Evolutionary conservation across 495 filamentous ascomycete genomes (phyloP).

Genomic region (Aspergillus sparsus): DNA sequence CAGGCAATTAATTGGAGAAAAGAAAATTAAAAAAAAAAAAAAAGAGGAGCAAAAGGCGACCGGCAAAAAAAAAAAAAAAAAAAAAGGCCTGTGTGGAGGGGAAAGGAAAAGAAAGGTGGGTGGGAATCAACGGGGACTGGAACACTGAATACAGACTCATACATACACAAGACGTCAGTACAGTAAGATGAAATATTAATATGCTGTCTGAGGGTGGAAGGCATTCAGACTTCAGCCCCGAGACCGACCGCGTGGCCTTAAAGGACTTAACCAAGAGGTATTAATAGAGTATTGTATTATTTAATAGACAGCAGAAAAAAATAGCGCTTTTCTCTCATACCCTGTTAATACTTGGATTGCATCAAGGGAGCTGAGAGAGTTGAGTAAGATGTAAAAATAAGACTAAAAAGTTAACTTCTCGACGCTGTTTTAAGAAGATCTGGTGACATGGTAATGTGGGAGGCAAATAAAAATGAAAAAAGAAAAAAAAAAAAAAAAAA

Average conservation of each 20-base stretch:
- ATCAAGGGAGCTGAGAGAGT: background rate
- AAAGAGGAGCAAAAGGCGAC: slow-evolving; percentile 18
- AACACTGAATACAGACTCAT: slow-evolving; percentile 1
- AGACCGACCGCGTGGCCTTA: slow-evolving; percentile 13
- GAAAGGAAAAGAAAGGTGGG: slow-evolving; percentile 8
- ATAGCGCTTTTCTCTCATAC: background rate
- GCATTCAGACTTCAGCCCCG: background rate
- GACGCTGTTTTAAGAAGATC: background rate
- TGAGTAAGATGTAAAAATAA: background rate
- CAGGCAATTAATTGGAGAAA: slow-evolving; percentile 18
- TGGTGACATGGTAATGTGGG: slow-evolving; percentile 9
- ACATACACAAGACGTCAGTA: slow-evolving; percentile 2
- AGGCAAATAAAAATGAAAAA: background rate
- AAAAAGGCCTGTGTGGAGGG: slow-evolving; percentile 13
- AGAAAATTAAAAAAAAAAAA: slow-evolving; percentile 19
- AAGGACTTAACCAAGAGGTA: slow-evolving; percentile 6
- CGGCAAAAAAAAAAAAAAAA: slow-evolving; percentile 15
- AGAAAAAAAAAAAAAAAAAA: background rate
- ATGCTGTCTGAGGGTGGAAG: background rate
- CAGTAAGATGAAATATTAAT: slow-evolving; percentile 10
- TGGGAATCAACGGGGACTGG: slow-evolving; percentile 15
- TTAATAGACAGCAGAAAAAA: slow-evolving; percentile 12
- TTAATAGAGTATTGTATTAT: slow-evolving; percentile 1
- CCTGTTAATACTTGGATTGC: too few relatives aligned
- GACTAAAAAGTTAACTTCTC: background rate